phyloP scores from a whole-genome alignment of 768 basidiomycete genomes.

The Boletus rubroflammeus region DNA sequence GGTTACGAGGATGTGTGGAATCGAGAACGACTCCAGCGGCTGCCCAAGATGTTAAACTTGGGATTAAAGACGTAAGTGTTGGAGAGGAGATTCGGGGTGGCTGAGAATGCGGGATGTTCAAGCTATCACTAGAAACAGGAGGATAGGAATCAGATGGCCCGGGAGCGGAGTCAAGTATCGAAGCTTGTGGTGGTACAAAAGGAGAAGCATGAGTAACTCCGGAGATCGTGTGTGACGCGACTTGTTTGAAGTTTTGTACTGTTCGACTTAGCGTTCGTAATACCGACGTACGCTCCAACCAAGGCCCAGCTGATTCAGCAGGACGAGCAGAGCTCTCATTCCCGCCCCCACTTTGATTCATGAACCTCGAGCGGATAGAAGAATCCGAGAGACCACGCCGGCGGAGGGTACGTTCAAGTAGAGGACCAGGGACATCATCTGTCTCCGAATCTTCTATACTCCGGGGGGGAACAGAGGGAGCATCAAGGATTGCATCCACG shows the following conservation, averaged over 20 bases:
- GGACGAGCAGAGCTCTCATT: neutral
- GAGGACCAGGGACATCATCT: constrained; percentile 44
- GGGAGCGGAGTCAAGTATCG: constrained; percentile 6
- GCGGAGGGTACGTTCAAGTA: constrained; percentile 64
- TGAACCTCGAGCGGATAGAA: constrained; percentile 84
- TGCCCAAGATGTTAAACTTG: constrained; percentile 35
- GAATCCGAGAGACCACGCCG: constrained; percentile 88
- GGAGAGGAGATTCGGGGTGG: constrained; percentile 23
- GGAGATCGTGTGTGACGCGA: constrained; percentile 29
- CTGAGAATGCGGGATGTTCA: constrained; percentile 16
- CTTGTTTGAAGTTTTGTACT: constrained; percentile 46
- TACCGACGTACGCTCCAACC: constrained; percentile 46
- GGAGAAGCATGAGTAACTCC: constrained; percentile 12
- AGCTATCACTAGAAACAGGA: neutral
- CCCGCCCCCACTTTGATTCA: constrained; percentile 46
- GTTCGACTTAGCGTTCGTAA: constrained; percentile 52
- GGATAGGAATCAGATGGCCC: constrained; percentile 1
- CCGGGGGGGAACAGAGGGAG: constrained; percentile 26
- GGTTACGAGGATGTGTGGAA: constrained; percentile 7
- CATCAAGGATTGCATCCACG: constrained; percentile 78
- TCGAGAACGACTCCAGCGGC: constrained; percentile 25
- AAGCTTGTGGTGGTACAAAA: constrained; percentile 4
- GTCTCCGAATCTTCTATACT: constrained; percentile 37
- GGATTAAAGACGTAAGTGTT: constrained; percentile 28
- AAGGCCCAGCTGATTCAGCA: constrained; percentile 18